phyloP scores from a whole-genome alignment of 78 protist genomes.

The Emiliania huxleyi region DNA sequence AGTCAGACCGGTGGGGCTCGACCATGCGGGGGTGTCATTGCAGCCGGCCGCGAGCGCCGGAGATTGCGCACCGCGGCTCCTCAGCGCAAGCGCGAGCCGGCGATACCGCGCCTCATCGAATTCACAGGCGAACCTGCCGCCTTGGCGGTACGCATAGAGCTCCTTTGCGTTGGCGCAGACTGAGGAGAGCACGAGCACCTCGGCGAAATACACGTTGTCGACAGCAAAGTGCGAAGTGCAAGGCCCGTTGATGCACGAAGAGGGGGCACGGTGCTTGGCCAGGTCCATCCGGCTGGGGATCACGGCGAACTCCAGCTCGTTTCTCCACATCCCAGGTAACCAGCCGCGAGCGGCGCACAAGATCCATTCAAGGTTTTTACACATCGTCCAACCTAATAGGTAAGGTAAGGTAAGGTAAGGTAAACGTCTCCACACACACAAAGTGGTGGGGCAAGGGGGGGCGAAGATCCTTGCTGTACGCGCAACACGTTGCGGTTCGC shows the following conservation, averaged over 20 bases:
- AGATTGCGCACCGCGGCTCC: too few species aligned
- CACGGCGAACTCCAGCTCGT: not conserved
- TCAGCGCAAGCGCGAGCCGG: not conserved
- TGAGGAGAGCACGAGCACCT: not conserved
- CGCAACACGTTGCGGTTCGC: not conserved
- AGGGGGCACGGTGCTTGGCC: not conserved
- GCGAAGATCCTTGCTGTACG: not conserved
- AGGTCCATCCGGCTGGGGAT: not conserved
- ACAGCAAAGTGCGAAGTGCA: not conserved
- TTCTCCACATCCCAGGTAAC: not conserved
- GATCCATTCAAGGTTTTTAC: not conserved
- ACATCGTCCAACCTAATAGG: not conserved
- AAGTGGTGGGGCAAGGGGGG: too few species aligned
- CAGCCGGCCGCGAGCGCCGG: not conserved
- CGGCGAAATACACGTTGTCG: not conserved
- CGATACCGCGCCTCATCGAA: not conserved
- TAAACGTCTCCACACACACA: too few species aligned
- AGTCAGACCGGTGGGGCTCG: not conserved
- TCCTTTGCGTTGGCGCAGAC: not conserved
- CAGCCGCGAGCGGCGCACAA: not conserved
- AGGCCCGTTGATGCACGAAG: not conserved
- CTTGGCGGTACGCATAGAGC: not conserved
- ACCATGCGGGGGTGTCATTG: not conserved
- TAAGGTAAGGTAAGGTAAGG: too few species aligned
- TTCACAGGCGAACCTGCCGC: not conserved